Percentiles rank a stretch among this genome's conserved stretches.
Evolutionary conservation across 164 flowering plant species (phyloP).

Genomic region (Stephania yunnanensis): DNA sequence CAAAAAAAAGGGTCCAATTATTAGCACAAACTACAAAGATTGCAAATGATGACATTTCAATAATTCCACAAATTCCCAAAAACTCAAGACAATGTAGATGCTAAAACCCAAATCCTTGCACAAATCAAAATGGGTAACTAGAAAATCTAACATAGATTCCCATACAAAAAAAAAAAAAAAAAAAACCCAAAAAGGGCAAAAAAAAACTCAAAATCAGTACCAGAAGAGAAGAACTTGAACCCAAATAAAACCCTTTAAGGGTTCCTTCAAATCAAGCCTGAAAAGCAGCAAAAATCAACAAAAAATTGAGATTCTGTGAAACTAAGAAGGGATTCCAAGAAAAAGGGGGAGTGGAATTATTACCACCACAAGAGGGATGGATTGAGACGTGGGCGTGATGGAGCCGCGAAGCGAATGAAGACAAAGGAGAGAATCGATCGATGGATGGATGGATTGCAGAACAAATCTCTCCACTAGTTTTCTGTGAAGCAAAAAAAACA

Average conservation of each 20-base stretch:
- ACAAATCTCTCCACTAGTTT: neutral
- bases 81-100: too few species aligned
- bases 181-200: neutral
- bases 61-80: neutral
- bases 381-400: neutral
- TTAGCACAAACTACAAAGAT: neutral
- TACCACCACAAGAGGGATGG: neutral
- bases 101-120: too few species aligned
- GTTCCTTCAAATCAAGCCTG: neutral
- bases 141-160: too few species aligned
- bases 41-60: neutral
- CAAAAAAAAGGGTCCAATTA: neutral
- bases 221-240: neutral
- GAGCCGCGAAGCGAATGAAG: neutral
- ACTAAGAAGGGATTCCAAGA: neutral
- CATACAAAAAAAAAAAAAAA: too few species aligned
- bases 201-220: neutral
- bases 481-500: neutral
- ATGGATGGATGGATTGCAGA: neutral
- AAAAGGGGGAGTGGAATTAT: neutral
- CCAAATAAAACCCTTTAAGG: neutral
- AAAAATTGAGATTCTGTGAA: neutral
- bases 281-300: neutral
- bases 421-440: neutral
- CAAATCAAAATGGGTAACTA: too few species aligned